A percentile compares a stretch with the other conserved stretches of the same genome.
Conservation (phyloP, 345 rosid genomes). For the Gossypium stocksii region DNA sequence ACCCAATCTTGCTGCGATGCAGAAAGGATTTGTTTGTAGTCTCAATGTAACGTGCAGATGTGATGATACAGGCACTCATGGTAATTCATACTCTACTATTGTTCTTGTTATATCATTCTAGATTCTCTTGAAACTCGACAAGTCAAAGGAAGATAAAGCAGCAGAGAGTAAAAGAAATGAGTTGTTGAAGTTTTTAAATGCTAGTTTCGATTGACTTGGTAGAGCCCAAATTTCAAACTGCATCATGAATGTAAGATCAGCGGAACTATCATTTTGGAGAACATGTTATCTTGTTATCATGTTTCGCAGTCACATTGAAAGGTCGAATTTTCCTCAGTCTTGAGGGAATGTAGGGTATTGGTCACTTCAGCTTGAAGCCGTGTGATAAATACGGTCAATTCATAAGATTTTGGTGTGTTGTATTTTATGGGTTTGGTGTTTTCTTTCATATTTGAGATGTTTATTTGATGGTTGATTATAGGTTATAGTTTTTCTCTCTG, state of each 20-base stretch:
- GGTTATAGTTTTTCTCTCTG: background rate
- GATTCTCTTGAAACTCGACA: conserved; percentile 88
- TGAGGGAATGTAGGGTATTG: background rate
- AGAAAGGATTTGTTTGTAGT: too few relatives aligned
- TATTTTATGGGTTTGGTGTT: background rate
- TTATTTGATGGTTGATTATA: background rate
- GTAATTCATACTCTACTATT: background rate
- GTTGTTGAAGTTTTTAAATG: conserved; percentile 88
- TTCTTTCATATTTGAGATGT: background rate
- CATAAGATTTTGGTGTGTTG: background rate
- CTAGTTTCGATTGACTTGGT: conserved; percentile 70
- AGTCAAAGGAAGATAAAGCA: conserved; percentile 86
- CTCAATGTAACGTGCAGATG: background rate
- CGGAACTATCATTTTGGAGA: background rate
- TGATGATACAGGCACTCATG: background rate
- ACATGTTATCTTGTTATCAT: background rate
- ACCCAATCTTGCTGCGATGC: conserved; percentile 2
- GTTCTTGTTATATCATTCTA: conserved; percentile 20
- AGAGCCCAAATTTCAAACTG: conserved; percentile 9
- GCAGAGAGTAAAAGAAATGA: conserved; percentile 88
- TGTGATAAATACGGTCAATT: too few relatives aligned
- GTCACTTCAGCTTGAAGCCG: background rate
- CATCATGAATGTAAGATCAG: background rate
- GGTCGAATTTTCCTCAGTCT: too few relatives aligned
- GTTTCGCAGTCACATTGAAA: background rate